Conservation (phyloP, 257 asterid genomes). For the Nyctanthes arbortristis region DNA sequence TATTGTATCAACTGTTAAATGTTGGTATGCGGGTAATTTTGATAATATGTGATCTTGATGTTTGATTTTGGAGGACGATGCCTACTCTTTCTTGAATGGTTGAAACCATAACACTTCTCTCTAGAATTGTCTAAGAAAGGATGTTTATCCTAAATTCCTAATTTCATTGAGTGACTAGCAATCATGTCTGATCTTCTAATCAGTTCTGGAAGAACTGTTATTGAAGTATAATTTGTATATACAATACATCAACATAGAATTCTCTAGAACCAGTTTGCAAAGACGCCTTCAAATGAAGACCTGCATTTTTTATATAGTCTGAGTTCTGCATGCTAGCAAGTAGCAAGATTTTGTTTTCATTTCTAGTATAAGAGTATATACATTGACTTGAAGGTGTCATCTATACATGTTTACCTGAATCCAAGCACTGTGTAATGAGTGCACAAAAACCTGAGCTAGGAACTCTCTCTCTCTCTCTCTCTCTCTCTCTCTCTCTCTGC, state of each 20-base stretch:
- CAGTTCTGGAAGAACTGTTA: too few species aligned
- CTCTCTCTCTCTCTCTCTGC: background rate
- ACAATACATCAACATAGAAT: background rate
- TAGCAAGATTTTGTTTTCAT: background rate
- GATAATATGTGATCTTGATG: background rate
- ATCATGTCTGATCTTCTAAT: too few species aligned
- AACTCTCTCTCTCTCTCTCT: background rate
- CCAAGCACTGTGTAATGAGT: background rate
- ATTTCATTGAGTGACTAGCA: too few species aligned
- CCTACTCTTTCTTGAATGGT: background rate
- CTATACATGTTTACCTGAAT: background rate
- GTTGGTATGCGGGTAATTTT: background rate
- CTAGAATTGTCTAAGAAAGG: background rate
- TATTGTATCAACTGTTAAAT: background rate
- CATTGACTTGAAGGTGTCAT: background rate
- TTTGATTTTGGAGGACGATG: background rate
- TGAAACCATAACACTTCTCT: too few species aligned
- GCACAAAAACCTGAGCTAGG: background rate
- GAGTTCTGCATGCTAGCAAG: background rate
- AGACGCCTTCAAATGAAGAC: background rate
- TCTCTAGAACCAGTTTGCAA: background rate
- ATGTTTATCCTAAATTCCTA: too few species aligned
- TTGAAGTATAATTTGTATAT: too few species aligned
- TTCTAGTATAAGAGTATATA: background rate
- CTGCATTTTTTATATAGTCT: background rate